Conservation (phyloP, 768 basidiomycete species). For the Tylopilus subfusipes region DNA sequence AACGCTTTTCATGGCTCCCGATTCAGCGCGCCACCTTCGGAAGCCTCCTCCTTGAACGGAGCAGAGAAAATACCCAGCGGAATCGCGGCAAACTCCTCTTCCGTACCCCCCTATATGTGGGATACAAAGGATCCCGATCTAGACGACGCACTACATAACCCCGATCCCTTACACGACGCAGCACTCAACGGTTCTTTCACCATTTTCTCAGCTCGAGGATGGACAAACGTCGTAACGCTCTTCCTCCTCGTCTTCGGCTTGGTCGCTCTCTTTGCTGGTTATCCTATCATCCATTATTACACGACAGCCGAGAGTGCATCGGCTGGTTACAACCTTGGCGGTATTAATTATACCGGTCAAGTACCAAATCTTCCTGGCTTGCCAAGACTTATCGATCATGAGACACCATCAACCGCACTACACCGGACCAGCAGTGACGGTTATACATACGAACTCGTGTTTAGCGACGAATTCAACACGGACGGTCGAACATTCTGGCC, state of each 20-base stretch:
- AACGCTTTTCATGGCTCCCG: constrained; percentile 48
- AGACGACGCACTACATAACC: constrained; percentile 90
- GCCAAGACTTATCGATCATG: constrained; percentile 68
- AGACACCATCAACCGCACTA: constrained; percentile 59
- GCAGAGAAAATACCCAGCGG: constrained; percentile 34
- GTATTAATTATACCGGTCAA: constrained; percentile 81
- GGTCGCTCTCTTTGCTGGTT: constrained; percentile 81
- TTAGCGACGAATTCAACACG: constrained; percentile 82
- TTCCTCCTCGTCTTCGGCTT: constrained; percentile 64
- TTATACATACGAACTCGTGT: constrained; percentile 74
- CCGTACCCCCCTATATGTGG: constrained; percentile 72
- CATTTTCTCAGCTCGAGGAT: constrained; percentile 78
- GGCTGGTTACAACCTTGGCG: constrained; percentile 78
- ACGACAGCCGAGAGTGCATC: constrained; percentile 27
- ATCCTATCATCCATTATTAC: constrained; percentile 72
- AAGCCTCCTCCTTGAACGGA: constrained; percentile 38
- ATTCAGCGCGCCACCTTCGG: constrained; percentile 56
- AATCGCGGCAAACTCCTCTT: constrained; percentile 46
- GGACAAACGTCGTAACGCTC: constrained; percentile 75
- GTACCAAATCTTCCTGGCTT: constrained; percentile 72
- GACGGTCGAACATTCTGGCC: constrained; percentile 72
- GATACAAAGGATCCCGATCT: constrained; percentile 79
- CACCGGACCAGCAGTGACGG: constrained; percentile 73
- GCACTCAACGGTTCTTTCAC: constrained; percentile 58
- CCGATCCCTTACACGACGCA: constrained; percentile 69